Conservation (phyloP, 805 yeast species). For the Yarrowia alimentaria region DNA sequence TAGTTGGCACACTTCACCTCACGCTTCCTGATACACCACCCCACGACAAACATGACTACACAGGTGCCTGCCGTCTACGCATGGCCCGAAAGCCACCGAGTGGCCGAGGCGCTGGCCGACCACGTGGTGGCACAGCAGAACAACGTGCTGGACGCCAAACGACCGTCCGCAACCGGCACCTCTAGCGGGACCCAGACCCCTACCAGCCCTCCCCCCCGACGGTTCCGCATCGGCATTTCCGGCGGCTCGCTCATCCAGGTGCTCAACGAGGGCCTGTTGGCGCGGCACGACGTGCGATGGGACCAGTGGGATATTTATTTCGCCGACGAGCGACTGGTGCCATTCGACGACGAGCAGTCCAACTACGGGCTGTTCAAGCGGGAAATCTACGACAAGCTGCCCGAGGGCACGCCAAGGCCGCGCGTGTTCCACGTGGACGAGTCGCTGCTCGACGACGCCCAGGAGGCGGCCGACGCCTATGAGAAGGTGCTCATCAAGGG, state of each 20-base stretch:
- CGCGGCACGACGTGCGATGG: constrained; percentile 80
- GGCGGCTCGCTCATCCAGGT: constrained; percentile 93
- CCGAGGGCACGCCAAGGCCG: constrained; percentile 54
- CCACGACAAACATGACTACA: constrained; percentile 62
- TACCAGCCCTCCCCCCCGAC: constrained; percentile 48
- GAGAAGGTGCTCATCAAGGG: constrained; percentile 83
- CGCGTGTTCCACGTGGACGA: constrained; percentile 82
- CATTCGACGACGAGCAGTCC: constrained; percentile 75
- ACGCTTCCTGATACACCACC: not conserved
- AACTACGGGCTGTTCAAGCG: constrained; percentile 89
- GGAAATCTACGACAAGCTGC: constrained; percentile 70
- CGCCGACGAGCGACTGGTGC: constrained; percentile 94
- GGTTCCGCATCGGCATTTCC: constrained; percentile 86
- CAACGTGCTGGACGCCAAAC: constrained; percentile 48
- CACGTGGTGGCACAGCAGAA: constrained; percentile 89
- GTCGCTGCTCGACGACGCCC: constrained; percentile 55
- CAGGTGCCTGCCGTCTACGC: constrained; percentile 92
- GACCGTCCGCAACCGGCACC: constrained; percentile 29
- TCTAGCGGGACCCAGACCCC: constrained; percentile 1
- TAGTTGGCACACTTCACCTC: constrained; percentile 8
- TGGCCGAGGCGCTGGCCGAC: constrained; percentile 96
- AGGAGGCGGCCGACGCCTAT: constrained; percentile 91
- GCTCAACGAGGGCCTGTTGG: constrained; percentile 77
- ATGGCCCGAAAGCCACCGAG: constrained; percentile 83
- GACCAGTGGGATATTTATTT: constrained; percentile 92